These are phyloP conservation scores for Phytophthora nicotianae DNA, from an alignment of 352 stramenopile genomes.

Conservation along the genomic window DNA sequence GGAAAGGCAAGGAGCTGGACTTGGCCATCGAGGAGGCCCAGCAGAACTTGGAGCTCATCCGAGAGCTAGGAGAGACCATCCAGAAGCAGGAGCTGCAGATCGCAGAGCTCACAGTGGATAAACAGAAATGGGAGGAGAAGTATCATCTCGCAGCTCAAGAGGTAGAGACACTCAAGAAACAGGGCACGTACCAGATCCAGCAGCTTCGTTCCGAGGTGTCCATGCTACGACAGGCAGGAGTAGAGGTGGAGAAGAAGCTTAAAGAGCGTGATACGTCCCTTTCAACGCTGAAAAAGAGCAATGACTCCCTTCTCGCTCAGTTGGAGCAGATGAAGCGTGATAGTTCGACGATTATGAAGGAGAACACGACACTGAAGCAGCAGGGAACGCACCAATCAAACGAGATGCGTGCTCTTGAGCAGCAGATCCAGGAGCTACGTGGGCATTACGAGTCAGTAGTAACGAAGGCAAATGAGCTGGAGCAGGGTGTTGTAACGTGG, in stretches of 20 bases:
- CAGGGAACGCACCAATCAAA: constrained; percentile 45
- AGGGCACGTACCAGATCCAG: constrained; percentile 60
- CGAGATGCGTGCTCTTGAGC: constrained; percentile 43
- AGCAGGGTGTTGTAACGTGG: constrained; percentile 43
- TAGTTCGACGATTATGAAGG: constrained; percentile 37
- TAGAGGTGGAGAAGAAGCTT: constrained; percentile 54
- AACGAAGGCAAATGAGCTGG: constrained; percentile 38
- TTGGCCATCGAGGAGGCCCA: constrained; percentile 75
- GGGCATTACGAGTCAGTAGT: constrained; percentile 44
- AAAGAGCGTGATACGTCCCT: constrained; percentile 50
- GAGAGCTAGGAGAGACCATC: constrained; percentile 60
- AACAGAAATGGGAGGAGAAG: constrained; percentile 83
- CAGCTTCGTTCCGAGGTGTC: constrained; percentile 53
- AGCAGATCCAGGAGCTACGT: constrained; percentile 50
- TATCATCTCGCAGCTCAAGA: constrained; percentile 62
- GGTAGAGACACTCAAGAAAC: constrained; percentile 52
- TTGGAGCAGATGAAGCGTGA: constrained; percentile 57
- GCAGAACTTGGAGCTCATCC: constrained; percentile 68
- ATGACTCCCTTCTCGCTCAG: constrained; percentile 44
- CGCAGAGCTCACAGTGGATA: constrained; percentile 57
- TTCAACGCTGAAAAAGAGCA: constrained; percentile 43
- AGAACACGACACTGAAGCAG: constrained; percentile 54
- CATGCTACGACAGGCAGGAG: constrained; percentile 50
- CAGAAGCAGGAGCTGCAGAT: constrained; percentile 68
- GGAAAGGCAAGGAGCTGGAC: constrained; percentile 86